phyloP scores from a whole-genome alignment of 306 rosid genomes.

The Gillenia trifoliata region DNA sequence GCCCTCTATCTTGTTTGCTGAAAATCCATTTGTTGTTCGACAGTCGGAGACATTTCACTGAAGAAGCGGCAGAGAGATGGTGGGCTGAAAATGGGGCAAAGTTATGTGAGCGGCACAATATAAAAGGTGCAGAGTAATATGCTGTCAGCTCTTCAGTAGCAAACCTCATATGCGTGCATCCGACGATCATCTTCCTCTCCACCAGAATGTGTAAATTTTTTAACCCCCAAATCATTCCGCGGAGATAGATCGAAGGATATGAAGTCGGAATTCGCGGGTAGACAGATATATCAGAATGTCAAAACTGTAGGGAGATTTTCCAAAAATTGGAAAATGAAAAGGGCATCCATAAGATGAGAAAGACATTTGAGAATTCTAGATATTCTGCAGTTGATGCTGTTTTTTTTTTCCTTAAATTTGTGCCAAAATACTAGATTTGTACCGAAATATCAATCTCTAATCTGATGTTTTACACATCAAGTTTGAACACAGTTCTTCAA shows the following conservation, averaged over 20 bases:
- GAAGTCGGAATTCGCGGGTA: slow-evolving; percentile 26
- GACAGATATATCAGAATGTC: slow-evolving; percentile 28
- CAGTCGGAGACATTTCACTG: slow-evolving; percentile 89
- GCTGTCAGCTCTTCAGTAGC: slow-evolving; percentile 6
- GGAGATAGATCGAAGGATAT: slow-evolving; percentile 9
- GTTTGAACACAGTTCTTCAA: background rate
- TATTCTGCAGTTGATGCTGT: background rate
- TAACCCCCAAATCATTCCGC: slow-evolving; percentile 21
- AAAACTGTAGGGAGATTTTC: slow-evolving; percentile 5
- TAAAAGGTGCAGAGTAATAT: slow-evolving; percentile 41
- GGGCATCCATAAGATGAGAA: background rate
- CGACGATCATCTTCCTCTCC: slow-evolving; percentile 16
- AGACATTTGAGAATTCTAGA: slow-evolving; percentile 1
- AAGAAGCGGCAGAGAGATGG: slow-evolving; percentile 82
- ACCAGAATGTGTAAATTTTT: slow-evolving; percentile 41
- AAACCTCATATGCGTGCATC: slow-evolving; percentile 6
- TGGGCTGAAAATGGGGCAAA: slow-evolving; percentile 77
- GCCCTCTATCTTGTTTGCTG: slow-evolving; percentile 14
- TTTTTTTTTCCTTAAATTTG: background rate
- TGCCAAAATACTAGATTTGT: background rate
- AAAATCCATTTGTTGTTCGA: slow-evolving; percentile 20
- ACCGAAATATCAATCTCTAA: background rate
- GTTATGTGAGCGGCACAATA: slow-evolving; percentile 58
- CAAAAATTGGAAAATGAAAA: background rate
- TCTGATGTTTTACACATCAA: background rate